Conservation (phyloP, 176 grass and related monocot genomes). For the Bromus sterilis region DNA sequence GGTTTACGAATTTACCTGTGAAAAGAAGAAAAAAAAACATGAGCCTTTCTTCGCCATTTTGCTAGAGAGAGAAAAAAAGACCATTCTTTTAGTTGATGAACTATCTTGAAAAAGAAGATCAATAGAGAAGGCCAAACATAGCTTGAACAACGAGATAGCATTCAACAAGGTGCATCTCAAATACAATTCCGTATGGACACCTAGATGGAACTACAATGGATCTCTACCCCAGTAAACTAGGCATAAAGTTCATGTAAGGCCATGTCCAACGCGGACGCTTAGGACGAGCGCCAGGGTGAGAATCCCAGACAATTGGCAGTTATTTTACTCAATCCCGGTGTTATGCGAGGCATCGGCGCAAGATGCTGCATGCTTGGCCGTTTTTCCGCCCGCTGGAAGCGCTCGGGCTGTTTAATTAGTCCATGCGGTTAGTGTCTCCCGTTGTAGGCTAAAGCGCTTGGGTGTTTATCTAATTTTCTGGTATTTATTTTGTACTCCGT, state of each 20-base stretch:
- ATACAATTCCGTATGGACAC: background rate
- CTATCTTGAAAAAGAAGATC: background rate
- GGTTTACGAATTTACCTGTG: background rate
- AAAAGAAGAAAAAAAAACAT: background rate
- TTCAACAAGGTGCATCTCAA: conserved; percentile 2
- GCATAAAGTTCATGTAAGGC: background rate
- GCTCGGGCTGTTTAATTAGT: too few relatives aligned
- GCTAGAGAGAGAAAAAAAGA: background rate
- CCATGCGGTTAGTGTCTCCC: too few relatives aligned
- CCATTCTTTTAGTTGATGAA: background rate
- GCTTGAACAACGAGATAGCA: conserved; percentile 1
- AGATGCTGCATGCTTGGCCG: too few relatives aligned
- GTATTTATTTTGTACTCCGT: too few relatives aligned
- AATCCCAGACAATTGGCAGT: too few relatives aligned
- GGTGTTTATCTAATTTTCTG: too few relatives aligned
- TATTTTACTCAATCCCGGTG: too few relatives aligned
- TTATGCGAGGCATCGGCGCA: too few relatives aligned
- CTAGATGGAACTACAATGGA: background rate
- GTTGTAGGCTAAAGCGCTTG: too few relatives aligned
- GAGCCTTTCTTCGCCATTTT: background rate
- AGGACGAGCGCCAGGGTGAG: too few relatives aligned
- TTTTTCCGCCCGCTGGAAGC: too few relatives aligned
- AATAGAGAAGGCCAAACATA: background rate
- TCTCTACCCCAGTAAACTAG: background rate
- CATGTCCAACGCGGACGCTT: too few relatives aligned